Evolutionary conservation across 2,329 filamentous ascomycete genomes (phyloP), one percentile per base, ranked within the genome.

Genomic region (Phaeosphaeria sp.): DNA sequence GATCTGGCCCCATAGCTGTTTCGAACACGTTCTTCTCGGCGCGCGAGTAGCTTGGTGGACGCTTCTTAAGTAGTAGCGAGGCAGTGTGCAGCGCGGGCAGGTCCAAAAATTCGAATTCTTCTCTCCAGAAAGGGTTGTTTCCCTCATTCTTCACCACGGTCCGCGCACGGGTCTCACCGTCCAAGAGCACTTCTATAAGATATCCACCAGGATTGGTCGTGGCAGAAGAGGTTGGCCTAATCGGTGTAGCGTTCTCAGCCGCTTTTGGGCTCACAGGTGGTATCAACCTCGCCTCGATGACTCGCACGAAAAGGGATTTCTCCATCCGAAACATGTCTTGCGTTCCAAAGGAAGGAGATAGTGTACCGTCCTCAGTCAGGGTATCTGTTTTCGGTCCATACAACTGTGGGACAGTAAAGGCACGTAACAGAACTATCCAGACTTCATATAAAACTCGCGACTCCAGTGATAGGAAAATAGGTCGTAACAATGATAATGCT

Each of bases 391-490:
- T 84, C n/a, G 85, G 85, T 1, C 89, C 91, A 72, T 97, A 98
- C 13, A 98, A 83, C 68, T 97, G 93, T 0, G 95, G 94, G 46
- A 96, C 89, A 0, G 94, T 92, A 75, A 97, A 97, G 0, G 94
- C 93, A 61, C 94, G 87, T 27, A 99, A 78, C 10, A 99, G 81
- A 6, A 97, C 93, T 69, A 96, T 94, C 95, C 95, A 99, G 13
- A 97, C 95, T 74, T 99, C 95, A 69, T 96, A 97, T n/a, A 96
- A 83, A 6, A 96, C 88, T 43, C 93, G 87, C 23, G 87, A 93
- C 66, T 98, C 94, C 46, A 97, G 79, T 3, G 92, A 90, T 33
- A 99, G 82, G 73, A 96, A 97, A 36, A 98, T 89, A 0, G 95
- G 94, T n/a, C 91, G 88, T 58, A 92, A 89, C 25, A 94, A 86